phyloP scores from a whole-genome alignment of 306 rosid species.

The Dalbergia cochinchinensis region DNA sequence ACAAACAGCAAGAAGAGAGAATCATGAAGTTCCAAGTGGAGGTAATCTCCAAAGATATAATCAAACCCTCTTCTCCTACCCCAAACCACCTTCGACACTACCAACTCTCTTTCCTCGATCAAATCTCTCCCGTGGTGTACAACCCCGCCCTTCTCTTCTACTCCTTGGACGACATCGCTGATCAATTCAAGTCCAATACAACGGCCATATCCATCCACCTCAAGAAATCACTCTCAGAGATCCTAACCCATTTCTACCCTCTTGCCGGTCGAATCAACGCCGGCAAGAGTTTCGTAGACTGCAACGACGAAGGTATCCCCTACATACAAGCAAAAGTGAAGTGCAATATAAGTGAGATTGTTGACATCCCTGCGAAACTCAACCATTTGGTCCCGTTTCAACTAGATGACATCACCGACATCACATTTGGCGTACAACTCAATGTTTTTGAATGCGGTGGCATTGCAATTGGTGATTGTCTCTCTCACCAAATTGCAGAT shows the following conservation, averaged over 20 bases:
- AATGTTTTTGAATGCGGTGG: conserved; percentile 66
- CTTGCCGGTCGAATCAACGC: conserved; percentile 55
- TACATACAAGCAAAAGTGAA: conserved; percentile 55
- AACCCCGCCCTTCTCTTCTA: conserved; percentile 56
- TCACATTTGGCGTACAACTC: conserved; percentile 61
- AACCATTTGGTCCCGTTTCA: conserved; percentile 59
- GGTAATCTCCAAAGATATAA: conserved; percentile 47
- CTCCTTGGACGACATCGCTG: not conserved
- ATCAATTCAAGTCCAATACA: not conserved
- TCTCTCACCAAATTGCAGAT: conserved; percentile 69
- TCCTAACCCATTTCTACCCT: conserved; percentile 53
- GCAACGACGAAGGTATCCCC: conserved; percentile 64
- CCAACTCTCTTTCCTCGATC: conserved; percentile 67
- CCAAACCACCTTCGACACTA: conserved; percentile 51
- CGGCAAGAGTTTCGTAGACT: conserved; percentile 41
- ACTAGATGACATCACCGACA: conserved; percentile 46
- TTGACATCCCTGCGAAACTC: conserved; percentile 56
- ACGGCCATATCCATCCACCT: conserved; percentile 42
- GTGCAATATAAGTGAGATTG: conserved; percentile 46
- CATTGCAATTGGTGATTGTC: conserved; percentile 58
- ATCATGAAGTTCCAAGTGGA: conserved; percentile 45
- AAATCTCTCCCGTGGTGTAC: conserved; percentile 53
- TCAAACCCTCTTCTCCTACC: conserved; percentile 61
- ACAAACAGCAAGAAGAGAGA: not conserved
- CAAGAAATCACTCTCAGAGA: conserved; percentile 60